Conservation (phyloP, 495 filamentous ascomycete species). For the Penicillium parvum region DNA sequence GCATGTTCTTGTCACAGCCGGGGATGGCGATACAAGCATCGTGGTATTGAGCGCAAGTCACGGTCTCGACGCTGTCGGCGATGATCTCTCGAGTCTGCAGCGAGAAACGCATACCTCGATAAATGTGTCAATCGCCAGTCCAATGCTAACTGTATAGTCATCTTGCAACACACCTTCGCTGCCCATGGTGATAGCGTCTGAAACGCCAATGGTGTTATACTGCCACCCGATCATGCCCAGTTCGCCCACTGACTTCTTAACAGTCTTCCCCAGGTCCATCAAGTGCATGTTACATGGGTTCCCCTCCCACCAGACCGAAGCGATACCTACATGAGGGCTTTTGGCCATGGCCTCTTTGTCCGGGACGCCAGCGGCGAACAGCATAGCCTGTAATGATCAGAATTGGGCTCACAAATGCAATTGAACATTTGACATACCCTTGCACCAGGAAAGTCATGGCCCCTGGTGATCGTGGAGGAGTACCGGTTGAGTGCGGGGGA, state of each 20-base stretch:
- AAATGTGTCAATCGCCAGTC: background rate
- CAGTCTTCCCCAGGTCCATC: conserved; percentile 82
- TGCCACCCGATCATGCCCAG: conserved; percentile 88
- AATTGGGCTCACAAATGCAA: background rate
- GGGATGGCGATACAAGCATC: conserved; percentile 94
- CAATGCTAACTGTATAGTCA: background rate
- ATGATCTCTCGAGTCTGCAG: conserved; percentile 95
- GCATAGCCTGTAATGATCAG: conserved; percentile 67
- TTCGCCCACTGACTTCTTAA: conserved; percentile 76
- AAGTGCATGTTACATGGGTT: conserved; percentile 83
- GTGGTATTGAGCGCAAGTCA: conserved; percentile 82
- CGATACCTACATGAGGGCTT: conserved; percentile 82
- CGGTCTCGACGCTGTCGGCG: conserved; percentile 89
- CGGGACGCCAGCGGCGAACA: conserved; percentile 89
- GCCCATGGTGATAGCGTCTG: conserved; percentile 95
- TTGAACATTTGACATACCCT: conserved; percentile 51
- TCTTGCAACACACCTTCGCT: conserved; percentile 63
- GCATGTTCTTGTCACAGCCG: conserved; percentile 99
- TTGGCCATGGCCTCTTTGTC: conserved; percentile 81
- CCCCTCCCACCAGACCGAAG: conserved; percentile 97
- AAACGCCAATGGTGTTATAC: conserved; percentile 93
- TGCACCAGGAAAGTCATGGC: conserved; percentile 90
- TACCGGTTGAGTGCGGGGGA: conserved; percentile 64
- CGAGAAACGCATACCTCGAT: conserved; percentile 87
- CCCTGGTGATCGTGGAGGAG: conserved; percentile 67